Evolutionary conservation across 2,329 filamentous ascomycete genomes (phyloP).

Genomic region (Dothideomycetes sp.): DNA sequence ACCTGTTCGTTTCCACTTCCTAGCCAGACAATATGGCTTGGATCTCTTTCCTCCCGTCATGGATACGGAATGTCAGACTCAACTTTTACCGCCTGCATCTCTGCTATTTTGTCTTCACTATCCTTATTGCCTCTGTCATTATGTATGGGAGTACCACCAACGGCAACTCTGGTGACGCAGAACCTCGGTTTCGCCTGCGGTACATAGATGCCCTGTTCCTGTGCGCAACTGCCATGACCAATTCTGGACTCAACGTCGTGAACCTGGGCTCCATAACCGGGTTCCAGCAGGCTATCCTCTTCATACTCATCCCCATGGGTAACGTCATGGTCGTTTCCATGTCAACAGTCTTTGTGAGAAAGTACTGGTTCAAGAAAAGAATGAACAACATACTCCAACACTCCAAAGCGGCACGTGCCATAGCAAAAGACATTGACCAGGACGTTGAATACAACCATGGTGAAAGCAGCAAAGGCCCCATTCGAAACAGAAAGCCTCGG

Average conservation of each 20-base stretch:
- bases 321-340: slow-evolving; percentile 16
- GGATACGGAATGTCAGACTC: slow-evolving; percentile 3
- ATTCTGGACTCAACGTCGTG: slow-evolving; percentile 15
- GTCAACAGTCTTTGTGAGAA: slow-evolving; percentile 13
- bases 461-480: neutral
- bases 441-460: neutral
- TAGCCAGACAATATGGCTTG: too few relatives aligned
- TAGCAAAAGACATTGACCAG: slow-evolving; percentile 4
- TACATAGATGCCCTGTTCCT: slow-evolving; percentile 18
- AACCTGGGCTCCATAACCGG: slow-evolving; percentile 14
- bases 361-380: slow-evolving; percentile 14
- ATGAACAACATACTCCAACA: slow-evolving; percentile 10
- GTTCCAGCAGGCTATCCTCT: slow-evolving; percentile 16
- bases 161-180: slow-evolving; percentile 1
- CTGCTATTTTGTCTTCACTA: slow-evolving; percentile 17
- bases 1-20: too few relatives aligned
- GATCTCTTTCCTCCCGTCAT: slow-evolving; percentile 1
- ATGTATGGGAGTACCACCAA: slow-evolving; percentile 15
- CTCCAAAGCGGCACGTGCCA: neutral
- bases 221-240: slow-evolving; percentile 16
- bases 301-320: slow-evolving; percentile 15
- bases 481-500: too few relatives aligned
- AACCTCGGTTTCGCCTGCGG: neutral
- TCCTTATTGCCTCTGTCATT: slow-evolving; percentile 15
- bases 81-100: slow-evolving; percentile 16